A percentile compares a stretch with the other conserved stretches of the same genome.
phyloP scores from a whole-genome alignment of 78 protist species.

The Emiliania huxleyi region DNA sequence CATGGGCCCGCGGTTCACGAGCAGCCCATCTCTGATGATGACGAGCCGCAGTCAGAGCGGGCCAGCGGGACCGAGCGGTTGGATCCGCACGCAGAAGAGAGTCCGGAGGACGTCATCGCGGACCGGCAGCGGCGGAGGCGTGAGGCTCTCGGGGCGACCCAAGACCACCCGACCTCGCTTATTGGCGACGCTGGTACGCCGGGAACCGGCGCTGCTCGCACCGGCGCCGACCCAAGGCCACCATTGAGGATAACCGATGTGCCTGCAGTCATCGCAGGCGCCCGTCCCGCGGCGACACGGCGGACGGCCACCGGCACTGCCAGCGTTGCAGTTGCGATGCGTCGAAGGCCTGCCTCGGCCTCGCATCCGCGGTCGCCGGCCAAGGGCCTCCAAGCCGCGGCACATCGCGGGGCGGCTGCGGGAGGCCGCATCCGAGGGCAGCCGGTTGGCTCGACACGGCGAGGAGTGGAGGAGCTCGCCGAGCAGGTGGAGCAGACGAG shows the following conservation, averaged over 20 bases:
- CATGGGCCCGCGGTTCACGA: too few relatives aligned
- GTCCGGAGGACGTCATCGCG: neutral
- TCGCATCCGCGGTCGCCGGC: neutral
- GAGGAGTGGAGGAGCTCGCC: neutral
- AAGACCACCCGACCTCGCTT: too few relatives aligned
- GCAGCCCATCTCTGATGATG: neutral
- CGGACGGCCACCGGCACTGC: neutral
- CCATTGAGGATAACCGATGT: too few relatives aligned
- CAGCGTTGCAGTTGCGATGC: too few relatives aligned
- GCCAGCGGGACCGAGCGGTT: neutral
- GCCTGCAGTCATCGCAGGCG: too few relatives aligned
- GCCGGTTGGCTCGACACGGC: too few relatives aligned
- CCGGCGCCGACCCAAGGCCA: too few relatives aligned
- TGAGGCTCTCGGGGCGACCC: neutral
- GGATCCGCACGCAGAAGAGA: neutral
- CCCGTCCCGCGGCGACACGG: neutral
- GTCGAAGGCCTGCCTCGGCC: too few relatives aligned
- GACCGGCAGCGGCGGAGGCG: neutral
- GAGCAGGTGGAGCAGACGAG: neutral
- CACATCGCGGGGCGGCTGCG: neutral
- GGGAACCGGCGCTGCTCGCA: neutral
- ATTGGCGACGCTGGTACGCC: neutral
- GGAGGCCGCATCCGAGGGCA: too few relatives aligned
- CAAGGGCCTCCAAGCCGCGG: neutral
- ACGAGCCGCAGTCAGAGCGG: neutral